A percentile compares a stretch with the other conserved stretches of the same genome.
These are phyloP conservation scores for Sphagnum tenellum DNA, from an alignment of 225 moss, liverwort and hornwort genomes.

Conservation along the genomic window DNA sequence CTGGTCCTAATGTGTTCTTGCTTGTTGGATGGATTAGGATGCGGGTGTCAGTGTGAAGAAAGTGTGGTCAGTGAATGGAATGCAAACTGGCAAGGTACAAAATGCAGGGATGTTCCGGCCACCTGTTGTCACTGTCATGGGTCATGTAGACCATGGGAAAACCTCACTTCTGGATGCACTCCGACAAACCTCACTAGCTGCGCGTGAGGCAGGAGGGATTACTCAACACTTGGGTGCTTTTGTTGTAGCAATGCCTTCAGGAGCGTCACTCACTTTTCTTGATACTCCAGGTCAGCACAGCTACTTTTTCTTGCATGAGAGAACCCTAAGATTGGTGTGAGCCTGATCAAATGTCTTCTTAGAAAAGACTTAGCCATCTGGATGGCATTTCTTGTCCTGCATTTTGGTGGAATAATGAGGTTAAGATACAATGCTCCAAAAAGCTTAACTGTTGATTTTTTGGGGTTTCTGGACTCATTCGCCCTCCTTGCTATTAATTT, in stretches of 20 bases:
- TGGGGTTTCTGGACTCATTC: no score
- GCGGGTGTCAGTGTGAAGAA: constrained; percentile 37
- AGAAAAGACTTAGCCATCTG: no score
- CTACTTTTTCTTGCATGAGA: no score
- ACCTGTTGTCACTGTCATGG: constrained; percentile 94
- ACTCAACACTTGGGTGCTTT: constrained; percentile 97
- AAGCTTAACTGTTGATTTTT: no score
- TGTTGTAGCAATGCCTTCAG: constrained; percentile 82
- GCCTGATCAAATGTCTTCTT: no score
- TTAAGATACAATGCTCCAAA: no score
- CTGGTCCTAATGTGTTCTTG: no score
- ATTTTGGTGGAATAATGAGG: no score
- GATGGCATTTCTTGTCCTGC: no score
- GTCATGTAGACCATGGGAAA: constrained; percentile 95
- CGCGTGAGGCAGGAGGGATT: constrained; percentile 91
- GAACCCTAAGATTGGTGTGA: no score
- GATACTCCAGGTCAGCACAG: constrained; percentile 46
- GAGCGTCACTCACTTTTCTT: constrained; percentile 79
- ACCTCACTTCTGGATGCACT: constrained; percentile 86
- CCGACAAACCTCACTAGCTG: constrained; percentile 82
- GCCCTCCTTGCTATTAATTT: no score
- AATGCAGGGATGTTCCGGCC: constrained; percentile 52
- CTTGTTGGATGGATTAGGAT: constrained; percentile 2
- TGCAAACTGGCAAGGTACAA: constrained; percentile 8
- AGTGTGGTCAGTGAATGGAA: constrained; percentile 16